phyloP scores from a whole-genome alignment of 2,329 filamentous ascomycete genomes.

The Peltaster fructicola region DNA sequence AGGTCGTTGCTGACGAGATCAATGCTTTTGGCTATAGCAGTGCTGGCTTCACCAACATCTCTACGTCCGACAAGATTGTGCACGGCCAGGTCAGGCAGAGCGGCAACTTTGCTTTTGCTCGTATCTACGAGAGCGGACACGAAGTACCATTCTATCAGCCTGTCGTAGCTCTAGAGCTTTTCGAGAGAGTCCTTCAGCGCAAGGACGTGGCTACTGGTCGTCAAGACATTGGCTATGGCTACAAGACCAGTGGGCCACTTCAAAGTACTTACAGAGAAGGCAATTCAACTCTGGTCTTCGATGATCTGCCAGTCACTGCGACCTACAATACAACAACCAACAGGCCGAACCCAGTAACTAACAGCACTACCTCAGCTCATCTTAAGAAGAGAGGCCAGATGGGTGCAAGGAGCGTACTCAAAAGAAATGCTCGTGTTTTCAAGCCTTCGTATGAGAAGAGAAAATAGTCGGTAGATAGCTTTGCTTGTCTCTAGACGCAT shows the following conservation, averaged over 20 bases:
- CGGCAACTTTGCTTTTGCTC: slow-evolving; percentile 32
- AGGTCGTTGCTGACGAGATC: slow-evolving; percentile 24
- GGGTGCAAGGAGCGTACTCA: no score
- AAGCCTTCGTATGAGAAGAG: no score
- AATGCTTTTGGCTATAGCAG: slow-evolving; percentile 22
- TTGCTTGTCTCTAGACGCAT: no score
- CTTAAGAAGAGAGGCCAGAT: no score
- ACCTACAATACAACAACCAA: slow-evolving; percentile 24
- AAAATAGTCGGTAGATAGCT: no score
- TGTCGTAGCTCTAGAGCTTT: slow-evolving; percentile 28
- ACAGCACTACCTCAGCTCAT: no score
- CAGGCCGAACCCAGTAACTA: slow-evolving; percentile 6
- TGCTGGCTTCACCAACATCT: slow-evolving; percentile 32
- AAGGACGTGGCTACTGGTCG: slow-evolving; percentile 34
- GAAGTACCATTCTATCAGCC: slow-evolving; percentile 38
- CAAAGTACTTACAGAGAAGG: slow-evolving; percentile 22
- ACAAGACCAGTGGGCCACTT: slow-evolving; percentile 10
- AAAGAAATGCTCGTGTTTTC: no score
- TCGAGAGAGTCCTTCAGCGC: slow-evolving; percentile 31
- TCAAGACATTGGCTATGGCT: slow-evolving; percentile 4
- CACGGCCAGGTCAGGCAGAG: slow-evolving; percentile 37
- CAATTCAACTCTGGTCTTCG: slow-evolving; percentile 28
- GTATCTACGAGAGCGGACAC: slow-evolving; percentile 33
- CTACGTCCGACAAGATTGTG: slow-evolving; percentile 26
- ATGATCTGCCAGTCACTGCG: slow-evolving; percentile 24